Percentiles rank a stretch among this genome's conserved stretches.
Evolutionary conservation across 495 filamentous ascomycete species (phyloP).

Genomic region (Penicillium lividum): DNA sequence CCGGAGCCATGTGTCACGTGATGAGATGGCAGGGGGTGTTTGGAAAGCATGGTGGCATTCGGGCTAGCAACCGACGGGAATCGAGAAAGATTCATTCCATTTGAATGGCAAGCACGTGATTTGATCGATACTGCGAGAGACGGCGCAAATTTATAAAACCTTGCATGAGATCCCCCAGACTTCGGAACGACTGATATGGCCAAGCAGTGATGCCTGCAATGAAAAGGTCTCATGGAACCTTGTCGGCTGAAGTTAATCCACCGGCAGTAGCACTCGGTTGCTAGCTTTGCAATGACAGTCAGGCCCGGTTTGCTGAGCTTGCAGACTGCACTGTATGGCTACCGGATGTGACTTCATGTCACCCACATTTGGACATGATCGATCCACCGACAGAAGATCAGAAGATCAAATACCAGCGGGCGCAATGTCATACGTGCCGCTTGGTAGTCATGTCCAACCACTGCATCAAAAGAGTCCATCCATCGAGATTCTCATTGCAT

Average conservation of each 20-base stretch:
- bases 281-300: neutral
- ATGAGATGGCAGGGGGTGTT: neutral
- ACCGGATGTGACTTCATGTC: neutral
- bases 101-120: neutral
- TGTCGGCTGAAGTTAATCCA: neutral
- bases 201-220: neutral
- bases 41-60: neutral
- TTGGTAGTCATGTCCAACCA: neutral
- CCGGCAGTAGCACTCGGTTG: neutral
- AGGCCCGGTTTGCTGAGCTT: neutral
- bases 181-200: neutral
- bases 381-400: neutral
- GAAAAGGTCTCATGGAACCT: neutral
- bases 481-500: neutral
- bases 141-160: neutral
- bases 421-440: neutral
- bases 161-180: constrained; percentile 3
- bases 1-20: neutral
- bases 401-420: neutral
- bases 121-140: constrained; percentile 1
- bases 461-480: neutral
- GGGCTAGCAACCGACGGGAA: neutral
- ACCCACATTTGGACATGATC: constrained; percentile 1
- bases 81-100: neutral
- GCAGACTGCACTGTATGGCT: neutral